Base-by-base conservation (phyloP, 371 early-diverging fungal species). In the Lichtheimia ramosa region DNA sequence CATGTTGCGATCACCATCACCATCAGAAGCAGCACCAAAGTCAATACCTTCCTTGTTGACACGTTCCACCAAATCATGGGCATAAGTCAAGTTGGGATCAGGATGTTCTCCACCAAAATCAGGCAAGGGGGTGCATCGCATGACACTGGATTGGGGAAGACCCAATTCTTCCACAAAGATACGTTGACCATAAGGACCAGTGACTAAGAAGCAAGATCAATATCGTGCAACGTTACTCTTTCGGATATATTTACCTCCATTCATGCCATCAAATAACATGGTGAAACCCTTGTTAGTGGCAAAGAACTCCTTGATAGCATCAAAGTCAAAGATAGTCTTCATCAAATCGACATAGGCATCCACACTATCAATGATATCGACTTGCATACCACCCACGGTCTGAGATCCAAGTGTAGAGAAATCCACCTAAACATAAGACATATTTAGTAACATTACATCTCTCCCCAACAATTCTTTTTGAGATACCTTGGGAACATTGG, bases 81-180 rank as follows among this genome's bases (percentile, higher is more conserved):
- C 97, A 75, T 98, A 97, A 16, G 97, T 97, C 77, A 98, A 75
- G 78, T 98, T 98, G 21, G 98, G 98, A 74, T 98, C 98, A 10
- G 98, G 98, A 70, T 98, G 98, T 64, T 89, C 90, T 48, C 92
- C 96, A 51, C 95, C 96, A 77, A 98, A 98, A 71, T 97, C 97
- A 56, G 84, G 84, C 56, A 84, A 70, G 42, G 97, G 95, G 4
- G 75, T 80, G 68, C 78, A 87, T 71, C 95, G 93, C 88, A 93
- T 94, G 46, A 94, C 87, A 6, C 91, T 91, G 8, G 82, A 70
- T 56, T 82, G 78, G 16, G 92, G 86, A 20, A 98, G 83, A 18
- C 94, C 95, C 6, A 97, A 89, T 71, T 96, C 95, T 41, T 92
- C 81, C 21, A 95, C 87, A 64, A 98, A 92, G 40, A 98, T 83